Percentiles rank a stretch among this genome's conserved stretches.
phyloP scores from a whole-genome alignment of 2,329 filamentous ascomycete genomes.

The Byssothecium circinans region DNA sequence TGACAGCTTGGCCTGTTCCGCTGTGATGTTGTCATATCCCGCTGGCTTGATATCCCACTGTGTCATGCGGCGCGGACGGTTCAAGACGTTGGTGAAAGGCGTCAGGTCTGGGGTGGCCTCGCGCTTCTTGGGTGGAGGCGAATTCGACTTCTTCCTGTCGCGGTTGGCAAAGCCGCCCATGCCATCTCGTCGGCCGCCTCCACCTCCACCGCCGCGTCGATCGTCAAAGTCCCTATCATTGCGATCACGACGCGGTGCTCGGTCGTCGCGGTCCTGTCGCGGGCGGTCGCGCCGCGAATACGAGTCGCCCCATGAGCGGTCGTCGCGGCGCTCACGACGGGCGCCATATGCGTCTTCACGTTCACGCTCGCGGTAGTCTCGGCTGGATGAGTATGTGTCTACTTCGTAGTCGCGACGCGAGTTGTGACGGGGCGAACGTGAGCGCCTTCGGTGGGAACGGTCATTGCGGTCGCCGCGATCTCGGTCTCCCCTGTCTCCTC shows the following conservation, averaged over 20 bases:
- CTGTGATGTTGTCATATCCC: conserved; percentile 96
- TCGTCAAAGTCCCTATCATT: conserved; percentile 56
- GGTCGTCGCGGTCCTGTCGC: conserved; percentile 37
- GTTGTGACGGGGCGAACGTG: conserved; percentile 79
- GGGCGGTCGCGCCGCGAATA: conserved; percentile 41
- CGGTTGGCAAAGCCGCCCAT: conserved; percentile 35
- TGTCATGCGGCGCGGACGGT: conserved; percentile 88
- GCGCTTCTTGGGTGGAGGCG: conserved; percentile 78
- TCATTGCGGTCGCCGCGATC: conserved; percentile 47
- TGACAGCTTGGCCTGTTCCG: conserved; percentile 97
- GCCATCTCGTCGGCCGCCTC: conserved; percentile 36
- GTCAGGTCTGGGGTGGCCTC: conserved; percentile 96
- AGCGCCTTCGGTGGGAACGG: conserved; percentile 65
- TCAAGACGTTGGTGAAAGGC: conserved; percentile 76
- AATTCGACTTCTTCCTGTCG: conserved; percentile 71
- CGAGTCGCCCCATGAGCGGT: conserved; percentile 65
- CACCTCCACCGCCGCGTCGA: conserved; percentile 49
- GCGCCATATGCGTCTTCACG: conserved; percentile 87
- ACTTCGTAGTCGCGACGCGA: conserved; percentile 70
- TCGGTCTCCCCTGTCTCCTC: conserved; percentile 16
- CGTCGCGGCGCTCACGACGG: conserved; percentile 58
- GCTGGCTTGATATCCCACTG: conserved; percentile 99
- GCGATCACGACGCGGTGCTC: conserved; percentile 36
- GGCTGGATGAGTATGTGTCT: conserved; percentile 90
- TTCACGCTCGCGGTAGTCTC: conserved; percentile 89